A percentile compares a stretch with the other conserved stretches of the same genome.
Evolutionary conservation across 306 rosid species (phyloP).

Genomic region (Vachellia pachyceras): DNA sequence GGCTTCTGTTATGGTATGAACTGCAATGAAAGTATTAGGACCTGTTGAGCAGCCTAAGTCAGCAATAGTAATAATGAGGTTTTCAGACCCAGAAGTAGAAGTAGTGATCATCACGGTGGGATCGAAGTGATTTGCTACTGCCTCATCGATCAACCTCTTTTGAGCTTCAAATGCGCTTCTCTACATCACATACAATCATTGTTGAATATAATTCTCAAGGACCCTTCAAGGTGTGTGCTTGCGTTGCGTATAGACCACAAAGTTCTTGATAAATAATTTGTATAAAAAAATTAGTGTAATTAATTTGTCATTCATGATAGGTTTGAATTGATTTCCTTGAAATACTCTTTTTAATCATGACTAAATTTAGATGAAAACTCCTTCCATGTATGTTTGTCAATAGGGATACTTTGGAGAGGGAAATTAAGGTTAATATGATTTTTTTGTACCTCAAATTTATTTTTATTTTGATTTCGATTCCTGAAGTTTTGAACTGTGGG

Average conservation of each 20-base stretch:
- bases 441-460: too few species aligned
- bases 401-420: too few species aligned
- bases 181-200: background rate
- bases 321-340: too few species aligned
- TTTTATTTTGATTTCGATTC: too few species aligned
- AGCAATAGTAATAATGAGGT: conserved; percentile 23
- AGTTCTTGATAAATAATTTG: too few species aligned
- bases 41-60: conserved; percentile 42
- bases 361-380: too few species aligned
- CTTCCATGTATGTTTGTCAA: too few species aligned
- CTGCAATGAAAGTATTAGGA: conserved; percentile 23
- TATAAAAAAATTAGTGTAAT: too few species aligned
- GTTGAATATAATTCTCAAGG: background rate
- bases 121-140: conserved; percentile 25
- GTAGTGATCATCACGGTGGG: background rate
- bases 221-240: background rate
- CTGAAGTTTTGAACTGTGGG: too few species aligned
- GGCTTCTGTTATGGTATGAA: conserved; percentile 29
- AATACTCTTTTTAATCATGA: too few species aligned
- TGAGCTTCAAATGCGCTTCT: conserved; percentile 22
- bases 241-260: background rate
- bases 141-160: conserved; percentile 22
- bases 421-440: too few species aligned
- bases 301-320: too few species aligned
- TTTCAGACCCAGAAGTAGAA: background rate